Conservation (phyloP, 2,329 filamentous ascomycete genomes). For the Clarireedia paspali region DNA sequence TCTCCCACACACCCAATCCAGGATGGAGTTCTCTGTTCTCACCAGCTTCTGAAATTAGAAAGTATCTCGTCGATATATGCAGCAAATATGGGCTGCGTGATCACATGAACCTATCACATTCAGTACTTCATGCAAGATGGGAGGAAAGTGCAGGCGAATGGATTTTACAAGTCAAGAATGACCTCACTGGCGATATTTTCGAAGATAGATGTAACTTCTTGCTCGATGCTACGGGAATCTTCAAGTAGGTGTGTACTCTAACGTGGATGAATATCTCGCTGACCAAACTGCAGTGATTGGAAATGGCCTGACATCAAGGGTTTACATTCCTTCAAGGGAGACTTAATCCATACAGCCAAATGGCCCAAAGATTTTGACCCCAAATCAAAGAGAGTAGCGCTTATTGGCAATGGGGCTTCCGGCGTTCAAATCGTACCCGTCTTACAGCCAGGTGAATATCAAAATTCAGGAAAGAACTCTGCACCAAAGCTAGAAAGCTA, state of each 20-base stretch:
- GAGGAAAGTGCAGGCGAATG: conserved; percentile 10
- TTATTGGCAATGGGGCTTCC: conserved; percentile 45
- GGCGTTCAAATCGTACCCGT: conserved; percentile 44
- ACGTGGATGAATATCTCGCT: too few species aligned
- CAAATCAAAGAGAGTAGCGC: conserved; percentile 37
- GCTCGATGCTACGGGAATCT: conserved; percentile 42
- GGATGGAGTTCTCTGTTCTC: conserved; percentile 53
- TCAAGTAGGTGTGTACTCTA: conserved; percentile 37
- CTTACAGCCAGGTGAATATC: conserved; percentile 27
- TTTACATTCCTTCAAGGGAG: conserved; percentile 36
- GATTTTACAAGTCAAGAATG: conserved; percentile 7
- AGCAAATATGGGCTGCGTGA: conserved; percentile 38
- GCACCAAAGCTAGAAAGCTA: neutral
- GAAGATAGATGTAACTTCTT: conserved; percentile 41
- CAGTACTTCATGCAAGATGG: conserved; percentile 29
- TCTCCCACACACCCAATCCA: conserved; percentile 51
- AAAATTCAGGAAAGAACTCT: neutral
- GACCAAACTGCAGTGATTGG: conserved; percentile 37
- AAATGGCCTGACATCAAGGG: conserved; percentile 54
- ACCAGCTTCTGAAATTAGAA: conserved; percentile 45
- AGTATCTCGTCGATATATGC: conserved; percentile 42
- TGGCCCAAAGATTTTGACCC: conserved; percentile 47
- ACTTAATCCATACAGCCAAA: conserved; percentile 51
- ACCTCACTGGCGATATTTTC: conserved; percentile 33
- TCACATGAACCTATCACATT: conserved; percentile 37